Evolutionary conservation across 352 stramenopile species (phyloP), one percentile per base, ranked within the genome.

Genomic region (Pythium aphanidermatum): DNA sequence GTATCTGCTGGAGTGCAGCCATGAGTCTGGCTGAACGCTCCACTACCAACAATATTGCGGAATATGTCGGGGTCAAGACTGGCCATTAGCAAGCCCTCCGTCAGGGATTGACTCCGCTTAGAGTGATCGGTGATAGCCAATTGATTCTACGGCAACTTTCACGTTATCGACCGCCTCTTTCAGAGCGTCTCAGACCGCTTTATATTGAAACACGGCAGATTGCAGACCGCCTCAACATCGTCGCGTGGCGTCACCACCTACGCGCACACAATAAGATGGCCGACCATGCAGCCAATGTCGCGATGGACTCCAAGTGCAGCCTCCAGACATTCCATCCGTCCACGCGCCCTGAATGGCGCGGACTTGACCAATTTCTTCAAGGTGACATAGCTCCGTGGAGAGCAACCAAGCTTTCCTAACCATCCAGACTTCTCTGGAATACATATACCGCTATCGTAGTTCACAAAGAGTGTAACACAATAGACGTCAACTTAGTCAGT

Each of bases 271-370:
- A 48, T 30, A 48, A n/a, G 3, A 48, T 48, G 28, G 41, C 29
- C 11, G 41, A 48, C 23, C 9, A 7, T 12, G 20, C 29, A 5
- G 41, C 41, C 16, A 39, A 48, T 24, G 9, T 33, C n/a, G 39
- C 39, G n/a, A 46, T 46, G 39, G 26, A 46, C 39, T 43, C 36
- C 10, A n/a, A n/a, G n/a, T n/a, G n/a, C n/a, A n/a, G n/a, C n/a
- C n/a, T n/a, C n/a, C n/a, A n/a, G n/a, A n/a, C n/a, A n/a, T n/a
- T n/a, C n/a, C n/a, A n/a, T n/a, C n/a, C n/a, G n/a, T n/a, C n/a
- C n/a, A n/a, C n/a, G n/a, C n/a, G n/a, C n/a, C n/a, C n/a, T n/a
- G n/a, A n/a, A n/a, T n/a, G n/a, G n/a, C n/a, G n/a, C n/a, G n/a
- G n/a, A n/a, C n/a, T n/a, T n/a, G n/a, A n/a, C n/a, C n/a, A n/a